Evolutionary conservation across 345 rosid genomes (phyloP).

Genomic region (Melaleuca alternifolia): DNA sequence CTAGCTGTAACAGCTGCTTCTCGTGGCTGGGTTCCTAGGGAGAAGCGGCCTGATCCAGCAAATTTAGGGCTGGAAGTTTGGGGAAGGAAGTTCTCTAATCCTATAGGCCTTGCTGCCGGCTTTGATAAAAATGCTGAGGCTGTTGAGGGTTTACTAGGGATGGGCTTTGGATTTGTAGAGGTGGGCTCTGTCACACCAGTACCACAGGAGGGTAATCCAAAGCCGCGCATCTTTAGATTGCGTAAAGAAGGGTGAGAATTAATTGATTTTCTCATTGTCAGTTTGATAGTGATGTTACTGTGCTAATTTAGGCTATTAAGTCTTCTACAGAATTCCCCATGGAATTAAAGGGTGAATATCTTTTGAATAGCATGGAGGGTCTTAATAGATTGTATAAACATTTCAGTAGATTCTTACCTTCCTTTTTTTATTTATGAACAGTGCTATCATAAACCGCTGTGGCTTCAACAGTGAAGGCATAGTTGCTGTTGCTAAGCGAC

Average conservation of each 20-base stretch:
- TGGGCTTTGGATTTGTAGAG: constrained; percentile 96
- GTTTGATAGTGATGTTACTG: background rate
- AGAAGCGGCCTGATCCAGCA: constrained; percentile 77
- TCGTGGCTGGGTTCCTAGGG: constrained; percentile 96
- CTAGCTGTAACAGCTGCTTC: constrained; percentile 91
- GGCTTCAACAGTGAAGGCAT: constrained; percentile 98
- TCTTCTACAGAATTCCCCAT: background rate
- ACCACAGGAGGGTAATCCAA: constrained; percentile 94
- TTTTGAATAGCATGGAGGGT: background rate
- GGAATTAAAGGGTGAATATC: background rate
- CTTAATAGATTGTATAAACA: background rate
- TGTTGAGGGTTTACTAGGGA: constrained; percentile 74
- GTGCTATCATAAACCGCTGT: constrained; percentile 88
- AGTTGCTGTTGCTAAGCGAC: constrained; percentile 87
- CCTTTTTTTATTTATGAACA: constrained; percentile 20
- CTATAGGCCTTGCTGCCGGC: constrained; percentile 97
- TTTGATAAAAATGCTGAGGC: constrained; percentile 99
- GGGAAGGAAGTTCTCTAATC: constrained; percentile 96
- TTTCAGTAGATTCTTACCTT: background rate
- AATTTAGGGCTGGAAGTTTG: constrained; percentile 82
- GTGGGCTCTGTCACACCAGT: constrained; percentile 96
- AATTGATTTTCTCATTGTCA: background rate
- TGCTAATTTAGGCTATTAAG: background rate
- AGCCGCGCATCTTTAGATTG: constrained; percentile 89
- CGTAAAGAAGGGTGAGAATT: constrained; percentile 60